phyloP scores from a whole-genome alignment of 2,329 filamentous ascomycete genomes.

The Diaporthe sp. region DNA sequence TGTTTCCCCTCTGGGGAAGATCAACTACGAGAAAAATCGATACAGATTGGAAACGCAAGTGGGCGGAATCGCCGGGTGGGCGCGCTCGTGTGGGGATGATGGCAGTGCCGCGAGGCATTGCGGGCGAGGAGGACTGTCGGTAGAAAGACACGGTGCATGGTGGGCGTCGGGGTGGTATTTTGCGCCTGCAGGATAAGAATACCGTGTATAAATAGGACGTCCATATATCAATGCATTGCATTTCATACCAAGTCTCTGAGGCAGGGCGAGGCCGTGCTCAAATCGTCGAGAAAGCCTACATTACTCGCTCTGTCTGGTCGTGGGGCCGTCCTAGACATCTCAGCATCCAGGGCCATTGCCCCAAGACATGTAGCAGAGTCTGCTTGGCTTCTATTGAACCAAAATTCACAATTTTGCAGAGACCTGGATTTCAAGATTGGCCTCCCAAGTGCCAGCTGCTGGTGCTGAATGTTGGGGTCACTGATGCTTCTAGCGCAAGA shows the following conservation, averaged over 20 bases:
- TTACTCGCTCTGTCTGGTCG: too few relatives aligned
- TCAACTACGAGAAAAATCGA: neutral
- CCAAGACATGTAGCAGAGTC: neutral
- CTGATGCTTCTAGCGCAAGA: neutral
- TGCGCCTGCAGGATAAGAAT: slow-evolving; percentile 39
- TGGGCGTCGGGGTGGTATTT: slow-evolving; percentile 39
- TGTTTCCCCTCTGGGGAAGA: too few relatives aligned
- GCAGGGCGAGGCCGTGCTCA: neutral
- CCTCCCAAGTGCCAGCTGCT: neutral
- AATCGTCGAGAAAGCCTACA: neutral
- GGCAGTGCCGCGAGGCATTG: slow-evolving; percentile 28
- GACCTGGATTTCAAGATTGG: neutral
- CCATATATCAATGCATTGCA: slow-evolving; percentile 36
- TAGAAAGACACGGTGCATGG: slow-evolving; percentile 36
- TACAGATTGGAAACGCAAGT: slow-evolving; percentile 7
- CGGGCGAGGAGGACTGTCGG: neutral
- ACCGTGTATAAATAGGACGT: slow-evolving; percentile 41
- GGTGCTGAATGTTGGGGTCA: neutral
- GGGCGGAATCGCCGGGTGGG: neutral
- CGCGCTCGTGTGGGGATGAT: neutral
- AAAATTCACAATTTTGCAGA: neutral
- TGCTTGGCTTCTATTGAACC: neutral
- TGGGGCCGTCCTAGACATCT: neutral
- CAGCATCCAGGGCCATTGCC: neutral
- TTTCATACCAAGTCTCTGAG: slow-evolving; percentile 5